Evolutionary conservation across 805 yeast genomes (phyloP), one percentile per base, ranked within the genome.

Genomic region (Kazachstania bromeliacearum): DNA sequence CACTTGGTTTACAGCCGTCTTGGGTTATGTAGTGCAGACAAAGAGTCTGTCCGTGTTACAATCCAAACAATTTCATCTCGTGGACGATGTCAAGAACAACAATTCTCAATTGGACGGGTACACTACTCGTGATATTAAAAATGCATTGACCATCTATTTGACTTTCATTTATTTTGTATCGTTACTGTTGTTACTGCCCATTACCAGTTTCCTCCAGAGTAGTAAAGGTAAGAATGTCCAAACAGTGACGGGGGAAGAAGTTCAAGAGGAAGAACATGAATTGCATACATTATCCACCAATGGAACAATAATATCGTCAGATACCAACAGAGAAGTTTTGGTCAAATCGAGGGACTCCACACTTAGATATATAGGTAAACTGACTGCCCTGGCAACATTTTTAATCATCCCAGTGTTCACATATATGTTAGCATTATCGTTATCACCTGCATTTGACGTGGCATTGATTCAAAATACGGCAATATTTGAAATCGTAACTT

Each of bases 401-500:
- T 23, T 46, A 18, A 29, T 51, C 10, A 22, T 50, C 8, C 49
- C 55, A 4, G 35, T 46, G 4, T 40, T 48, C 34, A 43, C 50
- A 4, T 55, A 49, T 28, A 37, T 42, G 18, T 35, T 40, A 22
- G 46, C 56, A 7, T 33, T 54, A 25, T 44, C 55, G 3, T 31
- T 52, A 34, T 47, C 57, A 2, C 57, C 57, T 2, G 55, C 53
- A 6, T 50, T 54, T 31, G 59, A 52, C 35, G 46, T 54, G 4
- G 46, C 56, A 8, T 41, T 54, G 14, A 51, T 52, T 19, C 55
- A 54, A 36, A 48, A 52, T 36, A 46, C 51, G 7, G 47, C 61
- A 5, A 40, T 50, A 24, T 59, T 57, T 33, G 63, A 59, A 42
- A 59, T 59, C 10, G 46, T 51, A 4, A 47, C 60, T 9, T 35